Evolutionary conservation across 208 protist genomes (phyloP).

Genomic region (Tritrichomonas musculus): DNA sequence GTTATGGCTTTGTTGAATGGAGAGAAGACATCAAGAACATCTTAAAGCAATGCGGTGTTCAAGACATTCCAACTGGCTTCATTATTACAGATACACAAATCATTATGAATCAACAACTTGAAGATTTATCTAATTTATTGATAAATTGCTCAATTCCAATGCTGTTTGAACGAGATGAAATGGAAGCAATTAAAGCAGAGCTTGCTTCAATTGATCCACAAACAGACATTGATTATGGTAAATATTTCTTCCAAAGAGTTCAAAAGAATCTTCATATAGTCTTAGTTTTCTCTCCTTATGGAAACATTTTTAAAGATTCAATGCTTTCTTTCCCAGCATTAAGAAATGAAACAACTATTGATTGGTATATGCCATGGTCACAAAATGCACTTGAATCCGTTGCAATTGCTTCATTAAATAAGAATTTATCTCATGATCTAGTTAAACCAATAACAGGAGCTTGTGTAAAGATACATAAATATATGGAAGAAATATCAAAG

Average conservation of each 20-base stretch:
- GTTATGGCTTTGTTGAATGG: constrained; percentile 67
- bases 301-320: constrained; percentile 79
- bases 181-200: constrained; percentile 40
- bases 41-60: constrained; percentile 60
- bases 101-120: constrained; percentile 78
- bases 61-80: constrained; percentile 81
- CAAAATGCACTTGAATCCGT: constrained; percentile 84
- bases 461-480: constrained; percentile 55
- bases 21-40: constrained; percentile 50
- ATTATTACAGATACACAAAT: constrained; percentile 86
- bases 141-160: constrained; percentile 89
- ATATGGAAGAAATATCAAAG: constrained; percentile 76
- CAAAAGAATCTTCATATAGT: constrained; percentile 84
- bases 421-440: constrained; percentile 57
- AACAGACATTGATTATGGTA: constrained; percentile 66
- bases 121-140: constrained; percentile 92
- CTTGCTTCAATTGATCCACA: constrained; percentile 70
- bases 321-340: constrained; percentile 91
- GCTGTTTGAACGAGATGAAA: constrained; percentile 83
- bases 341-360: constrained; percentile 91
- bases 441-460: constrained; percentile 26
- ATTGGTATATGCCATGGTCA: constrained; percentile 95
- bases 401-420: constrained; percentile 63
- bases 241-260: constrained; percentile 76
- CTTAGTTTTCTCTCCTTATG: constrained; percentile 88